Evolutionary conservation across 1,284 basidiomycete genomes (phyloP).

Genomic region (Pulveroboletus sp.): DNA sequence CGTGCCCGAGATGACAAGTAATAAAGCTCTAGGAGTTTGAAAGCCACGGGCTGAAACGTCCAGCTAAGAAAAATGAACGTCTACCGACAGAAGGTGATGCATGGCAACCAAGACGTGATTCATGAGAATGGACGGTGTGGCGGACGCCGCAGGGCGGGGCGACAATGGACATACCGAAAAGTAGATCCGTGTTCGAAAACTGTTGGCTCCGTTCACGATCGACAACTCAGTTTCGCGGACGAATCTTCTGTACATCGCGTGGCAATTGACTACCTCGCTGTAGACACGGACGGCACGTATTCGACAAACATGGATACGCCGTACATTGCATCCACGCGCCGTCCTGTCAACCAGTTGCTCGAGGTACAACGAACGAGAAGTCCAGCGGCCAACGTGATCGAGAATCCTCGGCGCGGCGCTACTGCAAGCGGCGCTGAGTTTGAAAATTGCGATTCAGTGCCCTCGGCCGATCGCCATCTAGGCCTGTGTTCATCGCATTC

Average conservation of each 20-base stretch:
- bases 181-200: constrained; percentile 15
- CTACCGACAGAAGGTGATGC: constrained; percentile 22
- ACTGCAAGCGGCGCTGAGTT: constrained; percentile 17
- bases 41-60: constrained; percentile 18
- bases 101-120: constrained; percentile 26
- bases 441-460: constrained; percentile 24
- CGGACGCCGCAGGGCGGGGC: constrained; percentile 28
- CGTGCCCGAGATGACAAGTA: constrained; percentile 23
- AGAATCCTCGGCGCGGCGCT: constrained; percentile 23
- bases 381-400: constrained; percentile 21
- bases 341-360: neutral
- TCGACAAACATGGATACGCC: neutral
- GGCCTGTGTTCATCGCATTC: neutral
- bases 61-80: constrained; percentile 30
- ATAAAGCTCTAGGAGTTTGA: constrained; percentile 22
- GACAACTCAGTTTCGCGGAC: constrained; percentile 15
- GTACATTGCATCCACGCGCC: neutral
- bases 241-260: constrained; percentile 8
- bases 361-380: neutral
- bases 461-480: constrained; percentile 6
- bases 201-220: constrained; percentile 3
- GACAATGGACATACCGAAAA: constrained; percentile 9
- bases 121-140: constrained; percentile 18
- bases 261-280: neutral
- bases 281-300: neutral